phyloP scores from a whole-genome alignment of 139 green algal species.

The Picochlorum sp. region DNA sequence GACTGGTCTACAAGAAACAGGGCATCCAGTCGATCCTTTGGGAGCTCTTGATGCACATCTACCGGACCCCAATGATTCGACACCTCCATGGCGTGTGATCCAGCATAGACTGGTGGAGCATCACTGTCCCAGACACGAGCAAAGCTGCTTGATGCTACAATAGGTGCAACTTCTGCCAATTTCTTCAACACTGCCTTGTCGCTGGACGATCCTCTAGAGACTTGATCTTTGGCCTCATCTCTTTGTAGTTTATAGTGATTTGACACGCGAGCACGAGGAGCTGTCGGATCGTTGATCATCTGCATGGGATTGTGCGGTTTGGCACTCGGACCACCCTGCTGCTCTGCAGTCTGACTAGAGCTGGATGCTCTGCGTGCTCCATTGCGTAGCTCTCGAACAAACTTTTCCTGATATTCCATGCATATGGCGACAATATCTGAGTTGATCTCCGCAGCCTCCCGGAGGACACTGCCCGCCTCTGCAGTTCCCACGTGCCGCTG shows the following conservation, averaged over 20 bases:
- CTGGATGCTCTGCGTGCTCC: no score
- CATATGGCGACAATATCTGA: no score
- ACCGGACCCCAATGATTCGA: slow-evolving; percentile 43
- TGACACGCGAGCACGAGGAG: not conserved
- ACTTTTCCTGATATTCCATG: no score
- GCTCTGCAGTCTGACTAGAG: no score
- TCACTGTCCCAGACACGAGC: slow-evolving; percentile 34
- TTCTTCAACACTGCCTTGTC: not conserved
- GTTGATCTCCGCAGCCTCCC: no score
- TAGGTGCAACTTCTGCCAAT: slow-evolving; percentile 19
- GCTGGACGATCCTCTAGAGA: not conserved
- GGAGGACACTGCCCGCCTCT: no score
- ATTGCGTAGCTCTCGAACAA: no score
- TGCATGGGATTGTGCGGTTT: no score
- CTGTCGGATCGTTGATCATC: no score
- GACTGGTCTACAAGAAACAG: slow-evolving; percentile 20
- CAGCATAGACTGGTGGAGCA: slow-evolving; percentile 21
- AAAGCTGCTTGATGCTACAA: slow-evolving; percentile 22
- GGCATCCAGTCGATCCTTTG: slow-evolving; percentile 23
- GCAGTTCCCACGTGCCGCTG: no score
- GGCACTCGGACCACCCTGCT: no score
- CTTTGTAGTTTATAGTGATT: not conserved
- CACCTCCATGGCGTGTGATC: slow-evolving; percentile 32
- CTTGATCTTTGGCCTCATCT: not conserved
- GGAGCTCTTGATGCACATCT: slow-evolving; percentile 35